phyloP scores from a whole-genome alignment of 805 yeast genomes.

The Dipodascus geniculatus region DNA sequence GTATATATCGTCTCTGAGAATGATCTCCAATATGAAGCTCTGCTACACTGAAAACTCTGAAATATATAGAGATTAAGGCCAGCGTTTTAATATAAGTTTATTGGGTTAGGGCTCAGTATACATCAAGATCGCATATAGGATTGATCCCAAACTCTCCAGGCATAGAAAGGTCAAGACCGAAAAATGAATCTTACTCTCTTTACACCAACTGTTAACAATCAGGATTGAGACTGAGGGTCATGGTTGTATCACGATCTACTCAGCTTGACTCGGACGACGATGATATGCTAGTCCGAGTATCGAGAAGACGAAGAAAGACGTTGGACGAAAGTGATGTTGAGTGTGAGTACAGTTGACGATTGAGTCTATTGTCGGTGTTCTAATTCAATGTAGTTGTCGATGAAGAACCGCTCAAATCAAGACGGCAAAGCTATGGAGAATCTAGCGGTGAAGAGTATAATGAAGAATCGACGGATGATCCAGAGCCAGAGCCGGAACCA shows the following conservation, averaged over 20 bases:
- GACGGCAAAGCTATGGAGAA: not conserved
- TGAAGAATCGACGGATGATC: not conserved
- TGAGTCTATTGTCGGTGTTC: too few species aligned
- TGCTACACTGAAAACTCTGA: too few species aligned
- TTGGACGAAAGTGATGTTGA: not conserved
- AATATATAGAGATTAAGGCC: too few species aligned
- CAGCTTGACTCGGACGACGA: not conserved
- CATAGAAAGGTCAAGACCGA: too few species aligned
- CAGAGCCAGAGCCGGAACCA: not conserved
- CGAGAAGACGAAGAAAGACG: not conserved
- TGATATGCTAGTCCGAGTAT: not conserved
- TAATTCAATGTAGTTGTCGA: too few species aligned
- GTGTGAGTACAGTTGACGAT: not conserved
- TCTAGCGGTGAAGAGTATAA: slow-evolving; percentile 1
- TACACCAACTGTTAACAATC: too few species aligned
- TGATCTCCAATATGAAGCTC: not conserved
- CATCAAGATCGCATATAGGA: too few species aligned
- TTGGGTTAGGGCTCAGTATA: not conserved
- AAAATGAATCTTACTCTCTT: too few species aligned
- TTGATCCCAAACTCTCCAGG: too few species aligned
- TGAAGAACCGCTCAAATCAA: too few species aligned
- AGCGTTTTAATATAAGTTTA: too few species aligned
- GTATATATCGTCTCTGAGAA: not conserved
- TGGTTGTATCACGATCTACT: not conserved
- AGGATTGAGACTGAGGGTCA: too few species aligned